Conservation (phyloP, 176 grass and related monocot species). For the Microstegium vimineum region DNA sequence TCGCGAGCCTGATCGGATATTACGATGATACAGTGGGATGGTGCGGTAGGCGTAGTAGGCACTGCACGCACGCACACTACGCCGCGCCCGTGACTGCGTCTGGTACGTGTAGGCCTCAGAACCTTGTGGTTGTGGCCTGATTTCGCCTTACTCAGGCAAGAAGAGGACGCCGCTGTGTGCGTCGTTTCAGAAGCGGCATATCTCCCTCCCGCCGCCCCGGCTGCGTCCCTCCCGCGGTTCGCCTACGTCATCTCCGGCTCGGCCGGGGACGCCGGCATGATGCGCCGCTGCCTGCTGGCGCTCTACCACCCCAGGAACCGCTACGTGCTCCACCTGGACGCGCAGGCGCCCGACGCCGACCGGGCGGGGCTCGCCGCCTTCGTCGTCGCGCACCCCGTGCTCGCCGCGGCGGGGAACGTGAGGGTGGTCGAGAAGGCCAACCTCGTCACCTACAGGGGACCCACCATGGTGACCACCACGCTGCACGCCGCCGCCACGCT, state of each 20-base stretch:
- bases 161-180: too few relatives aligned
- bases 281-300: slow-evolving; percentile 55
- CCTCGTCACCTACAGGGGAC: slow-evolving; percentile 79
- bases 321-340: slow-evolving; percentile 90
- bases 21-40: background rate
- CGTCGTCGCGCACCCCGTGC: slow-evolving; percentile 47
- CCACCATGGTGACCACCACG: slow-evolving; percentile 90
- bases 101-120: background rate
- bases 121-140: too few relatives aligned
- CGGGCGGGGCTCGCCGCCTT: slow-evolving; percentile 36
- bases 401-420: slow-evolving; percentile 47
- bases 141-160: too few relatives aligned
- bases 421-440: slow-evolving; percentile 67
- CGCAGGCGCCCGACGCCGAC: slow-evolving; percentile 52
- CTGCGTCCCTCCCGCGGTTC: slow-evolving; percentile 26
- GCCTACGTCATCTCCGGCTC: slow-evolving; percentile 79
- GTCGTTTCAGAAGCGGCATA: background rate
- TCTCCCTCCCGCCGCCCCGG: background rate
- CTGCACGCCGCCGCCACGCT: slow-evolving; percentile 65
- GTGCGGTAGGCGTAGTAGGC: background rate
- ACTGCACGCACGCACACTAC: background rate
- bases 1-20: background rate
- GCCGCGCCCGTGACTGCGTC: background rate
- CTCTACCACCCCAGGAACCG: slow-evolving; percentile 77
- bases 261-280: slow-evolving; percentile 41